Conservation (phyloP, 441 rosid species). For the Cnidoscolus chayamansa region DNA sequence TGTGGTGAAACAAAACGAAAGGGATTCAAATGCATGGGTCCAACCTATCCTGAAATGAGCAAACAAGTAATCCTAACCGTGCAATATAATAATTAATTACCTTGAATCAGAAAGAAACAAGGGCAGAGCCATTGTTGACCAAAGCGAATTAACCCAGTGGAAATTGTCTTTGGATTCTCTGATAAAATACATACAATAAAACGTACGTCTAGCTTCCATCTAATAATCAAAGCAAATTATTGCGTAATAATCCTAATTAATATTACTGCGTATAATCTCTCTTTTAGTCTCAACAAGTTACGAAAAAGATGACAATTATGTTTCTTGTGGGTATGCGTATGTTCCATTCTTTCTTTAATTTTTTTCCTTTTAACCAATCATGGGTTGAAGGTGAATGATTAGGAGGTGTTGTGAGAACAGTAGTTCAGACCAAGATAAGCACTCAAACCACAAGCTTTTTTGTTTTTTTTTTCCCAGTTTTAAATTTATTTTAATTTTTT, state of each 20-base stretch:
- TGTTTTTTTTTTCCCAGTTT: neutral
- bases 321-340: neutral
- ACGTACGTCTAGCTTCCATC: neutral
- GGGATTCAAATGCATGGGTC: neutral
- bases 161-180: conserved; percentile 9
- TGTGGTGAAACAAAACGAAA: too few species aligned
- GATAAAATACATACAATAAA: neutral
- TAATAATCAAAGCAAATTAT: conserved; percentile 5
- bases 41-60: neutral
- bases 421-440: conserved; percentile 21
- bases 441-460: neutral
- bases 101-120: neutral
- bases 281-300: too few species aligned
- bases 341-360: neutral
- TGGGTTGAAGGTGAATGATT: conserved; percentile 23
- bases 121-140: neutral
- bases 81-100: neutral
- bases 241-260: conserved; percentile 13
- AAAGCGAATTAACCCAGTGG: neutral
- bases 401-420: conserved; percentile 24
- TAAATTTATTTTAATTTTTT: neutral
- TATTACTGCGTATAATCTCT: neutral
- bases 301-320: conserved; percentile 6
- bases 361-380: neutral
- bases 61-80: neutral